These are phyloP conservation scores for Cercospora nicotianae DNA, from an alignment of 2,329 filamentous ascomycete species.

Conservation along the genomic window DNA sequence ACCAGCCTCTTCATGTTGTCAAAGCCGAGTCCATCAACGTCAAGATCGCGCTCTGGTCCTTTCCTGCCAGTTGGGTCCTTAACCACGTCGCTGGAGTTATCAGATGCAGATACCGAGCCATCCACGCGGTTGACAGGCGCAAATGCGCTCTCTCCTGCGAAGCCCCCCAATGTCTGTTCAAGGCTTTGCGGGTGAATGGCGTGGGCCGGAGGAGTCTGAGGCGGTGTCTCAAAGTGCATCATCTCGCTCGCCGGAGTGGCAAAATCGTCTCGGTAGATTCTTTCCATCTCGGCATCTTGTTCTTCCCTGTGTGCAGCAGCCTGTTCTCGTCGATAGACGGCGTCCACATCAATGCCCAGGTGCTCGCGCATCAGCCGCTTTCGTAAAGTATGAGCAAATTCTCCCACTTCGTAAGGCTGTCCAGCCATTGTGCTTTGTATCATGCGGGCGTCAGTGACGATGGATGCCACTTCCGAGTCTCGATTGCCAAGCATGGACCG, in stretches of 20 bases:
- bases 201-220: conserved; percentile 36
- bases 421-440: conserved; percentile 90
- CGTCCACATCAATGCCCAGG: conserved; percentile 91
- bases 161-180: conserved; percentile 18
- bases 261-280: conserved; percentile 37
- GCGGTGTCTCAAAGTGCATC: conserved; percentile 32
- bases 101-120: conserved; percentile 23
- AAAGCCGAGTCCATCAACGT: conserved; percentile 73
- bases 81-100: conserved; percentile 17
- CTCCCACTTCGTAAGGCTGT: conserved; percentile 81
- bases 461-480: conserved; percentile 87
- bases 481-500: conserved; percentile 88
- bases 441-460: conserved; percentile 92
- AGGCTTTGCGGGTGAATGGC: conserved; percentile 32
- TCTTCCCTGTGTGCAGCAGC: conserved; percentile 45
- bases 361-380: conserved; percentile 96
- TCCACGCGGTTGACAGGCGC: conserved; percentile 21
- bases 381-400: conserved; percentile 89
- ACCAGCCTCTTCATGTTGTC: conserved; percentile 66
- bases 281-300: conserved; percentile 59
- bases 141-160: conserved; percentile 16
- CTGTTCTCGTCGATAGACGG: conserved; percentile 55
- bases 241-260: conserved; percentile 2
- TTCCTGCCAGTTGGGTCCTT: conserved; percentile 19
- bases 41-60: conserved; percentile 58